Evolutionary conservation across 805 yeast genomes (phyloP), one percentile per base, ranked within the genome.

Genomic region (Diddensiella transvaalensis): DNA sequence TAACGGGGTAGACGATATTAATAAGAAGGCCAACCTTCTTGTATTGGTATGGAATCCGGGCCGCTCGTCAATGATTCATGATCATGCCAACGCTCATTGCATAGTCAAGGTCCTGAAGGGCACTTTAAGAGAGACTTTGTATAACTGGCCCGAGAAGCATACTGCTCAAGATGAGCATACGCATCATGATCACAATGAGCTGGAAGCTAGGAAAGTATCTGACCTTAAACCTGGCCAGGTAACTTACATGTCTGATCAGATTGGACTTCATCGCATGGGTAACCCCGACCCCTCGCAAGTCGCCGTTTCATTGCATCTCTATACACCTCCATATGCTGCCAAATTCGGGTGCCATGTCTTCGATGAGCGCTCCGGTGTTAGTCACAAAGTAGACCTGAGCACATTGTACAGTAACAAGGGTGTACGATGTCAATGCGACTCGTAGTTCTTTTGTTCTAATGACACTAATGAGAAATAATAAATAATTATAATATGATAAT

Each of bases 51-150:
- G 91, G 91, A 73, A 75, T 45, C 88, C 89, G 0, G 79, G 80
- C 4, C 72, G 74, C 57, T 73, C 80, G 22, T 78, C 85, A 19
- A 74, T 78, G 43, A 79, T 84, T 51, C 91, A 84, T 62, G 87
- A 83, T 63, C 91, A 84, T 57, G 86, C 88, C 18, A 73, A 77
- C 47, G 87, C 89, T 10, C 88, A 84, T 65, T 84, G 91, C 65
- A 74, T 83, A 51, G 83, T 84, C 80, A 83, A 83, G 63, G 70
- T 84, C 40, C 68, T 84, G 52, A 70, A 75, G 56, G 90, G 90
- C 4, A 62, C 66, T 24, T 69, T 84, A 42, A 66, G 67, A 10
- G 91, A 84, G 64, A 72, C 76, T 5, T 66, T 81, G 18, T 83
- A 78, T 57, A 77, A 74, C 30, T 62, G 71, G 49, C 85, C 85